Conservation (phyloP, 2,329 filamentous ascomycete genomes). For the Diaporthe helianthi region DNA sequence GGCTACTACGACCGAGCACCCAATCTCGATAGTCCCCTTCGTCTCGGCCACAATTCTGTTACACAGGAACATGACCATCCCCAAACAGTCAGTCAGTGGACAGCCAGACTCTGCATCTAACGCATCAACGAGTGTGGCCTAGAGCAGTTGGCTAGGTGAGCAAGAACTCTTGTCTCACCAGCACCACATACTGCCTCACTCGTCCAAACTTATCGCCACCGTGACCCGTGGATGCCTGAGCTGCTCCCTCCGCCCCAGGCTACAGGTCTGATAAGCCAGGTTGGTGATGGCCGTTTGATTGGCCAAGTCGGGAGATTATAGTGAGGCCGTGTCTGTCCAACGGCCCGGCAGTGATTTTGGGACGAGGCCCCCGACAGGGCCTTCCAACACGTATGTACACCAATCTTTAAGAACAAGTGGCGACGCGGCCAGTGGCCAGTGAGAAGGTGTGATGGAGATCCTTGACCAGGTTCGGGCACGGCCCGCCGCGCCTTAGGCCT, state of each 20-base stretch:
- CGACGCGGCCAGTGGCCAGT: background rate
- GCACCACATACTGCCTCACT: background rate
- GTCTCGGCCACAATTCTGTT: background rate
- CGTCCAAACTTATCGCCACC: background rate
- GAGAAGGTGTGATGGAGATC: background rate
- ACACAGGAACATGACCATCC: background rate
- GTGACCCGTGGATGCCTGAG: background rate
- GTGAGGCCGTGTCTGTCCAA: background rate
- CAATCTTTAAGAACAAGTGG: background rate
- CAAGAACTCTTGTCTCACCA: background rate
- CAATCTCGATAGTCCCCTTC: too few species aligned
- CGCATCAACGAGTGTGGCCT: background rate
- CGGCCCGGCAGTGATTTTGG: background rate
- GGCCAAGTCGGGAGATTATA: background rate
- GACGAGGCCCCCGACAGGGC: background rate
- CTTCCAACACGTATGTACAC: slow-evolving; percentile 4
- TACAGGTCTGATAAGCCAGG: background rate
- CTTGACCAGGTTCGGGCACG: slow-evolving; percentile 4
- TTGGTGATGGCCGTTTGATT: background rate
- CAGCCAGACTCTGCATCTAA: background rate
- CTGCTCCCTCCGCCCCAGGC: slow-evolving; percentile 6
- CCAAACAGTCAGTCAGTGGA: background rate
- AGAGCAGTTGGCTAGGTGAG: background rate
- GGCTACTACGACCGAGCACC: background rate
- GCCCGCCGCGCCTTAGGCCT: background rate